Evolutionary conservation across 2,329 filamentous ascomycete genomes (phyloP).

Genomic region (Phialophora verrucosa): DNA sequence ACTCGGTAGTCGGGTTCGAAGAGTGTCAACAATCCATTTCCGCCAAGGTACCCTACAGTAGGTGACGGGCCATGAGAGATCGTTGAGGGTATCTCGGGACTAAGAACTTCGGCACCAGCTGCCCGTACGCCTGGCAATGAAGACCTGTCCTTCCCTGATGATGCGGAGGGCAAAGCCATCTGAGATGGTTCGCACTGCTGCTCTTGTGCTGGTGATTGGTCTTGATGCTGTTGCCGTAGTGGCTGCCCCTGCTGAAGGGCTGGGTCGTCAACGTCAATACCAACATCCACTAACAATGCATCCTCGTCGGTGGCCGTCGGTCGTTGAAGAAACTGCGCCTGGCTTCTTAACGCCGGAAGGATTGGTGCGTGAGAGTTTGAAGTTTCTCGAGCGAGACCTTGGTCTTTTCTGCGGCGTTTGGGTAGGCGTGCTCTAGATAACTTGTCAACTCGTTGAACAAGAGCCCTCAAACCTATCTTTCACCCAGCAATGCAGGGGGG

Average conservation of each 20-base stretch:
- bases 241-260: not conserved
- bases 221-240: not conserved
- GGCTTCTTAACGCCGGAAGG: too few species aligned
- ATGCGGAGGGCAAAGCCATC: not conserved
- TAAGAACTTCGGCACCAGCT: not conserved
- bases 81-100: conserved; percentile 4
- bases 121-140: too few species aligned
- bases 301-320: not conserved
- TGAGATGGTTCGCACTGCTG: not conserved
- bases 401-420: too few species aligned
- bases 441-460: too few species aligned
- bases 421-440: too few species aligned
- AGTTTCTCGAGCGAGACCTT: too few species aligned
- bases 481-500: too few species aligned
- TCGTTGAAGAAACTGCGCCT: too few species aligned
- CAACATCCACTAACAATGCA: not conserved
- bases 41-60: conserved; percentile 15
- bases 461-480: too few species aligned
- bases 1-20: conserved; percentile 21
- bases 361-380: too few species aligned
- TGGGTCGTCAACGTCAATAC: not conserved
- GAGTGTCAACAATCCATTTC: conserved; percentile 12
- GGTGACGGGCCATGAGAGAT: conserved; percentile 1
- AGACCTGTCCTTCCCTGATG: too few species aligned
- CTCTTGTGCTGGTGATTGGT: too few species aligned